These are phyloP conservation scores for Pseudocercospora ulei DNA, from an alignment of 2,329 filamentous ascomycete species.

Conservation along the genomic window DNA sequence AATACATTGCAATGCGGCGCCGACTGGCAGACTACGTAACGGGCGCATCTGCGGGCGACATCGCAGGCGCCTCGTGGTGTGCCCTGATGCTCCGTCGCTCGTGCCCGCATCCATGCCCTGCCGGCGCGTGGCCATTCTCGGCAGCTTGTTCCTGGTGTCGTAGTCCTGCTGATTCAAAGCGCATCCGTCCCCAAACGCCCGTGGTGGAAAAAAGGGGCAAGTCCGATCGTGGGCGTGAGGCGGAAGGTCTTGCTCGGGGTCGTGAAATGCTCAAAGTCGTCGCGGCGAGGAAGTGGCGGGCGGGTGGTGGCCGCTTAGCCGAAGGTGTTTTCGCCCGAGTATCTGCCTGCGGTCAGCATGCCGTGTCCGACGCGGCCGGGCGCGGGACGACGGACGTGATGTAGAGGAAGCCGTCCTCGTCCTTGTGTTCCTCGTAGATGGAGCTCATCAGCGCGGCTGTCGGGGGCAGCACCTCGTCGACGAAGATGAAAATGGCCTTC, in stretches of 20 bases:
- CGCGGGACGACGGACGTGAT: constrained; percentile 83
- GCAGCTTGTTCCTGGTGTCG: constrained; percentile 11
- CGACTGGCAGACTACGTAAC: no score
- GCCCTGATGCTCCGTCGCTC: neutral
- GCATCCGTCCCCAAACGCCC: constrained; percentile 17
- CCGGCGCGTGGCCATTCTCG: constrained; percentile 7
- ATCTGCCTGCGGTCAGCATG: no score
- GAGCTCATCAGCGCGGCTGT: constrained; percentile 97
- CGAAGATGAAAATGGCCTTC: constrained; percentile 99
- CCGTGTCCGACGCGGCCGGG: no score
- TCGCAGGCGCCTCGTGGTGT: neutral
- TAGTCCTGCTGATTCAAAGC: constrained; percentile 12
- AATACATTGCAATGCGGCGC: no score
- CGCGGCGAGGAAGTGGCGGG: constrained; percentile 3
- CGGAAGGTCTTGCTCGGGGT: constrained; percentile 15
- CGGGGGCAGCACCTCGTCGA: constrained; percentile 92
- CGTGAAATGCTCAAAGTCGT: constrained; percentile 14
- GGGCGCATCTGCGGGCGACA: constrained; percentile 11
- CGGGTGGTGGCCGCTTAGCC: constrained; percentile 45
- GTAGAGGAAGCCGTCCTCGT: constrained; percentile 82
- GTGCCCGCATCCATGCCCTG: constrained; percentile 3
- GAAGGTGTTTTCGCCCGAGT: constrained; percentile 99
- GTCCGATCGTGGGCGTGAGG: constrained; percentile 16
- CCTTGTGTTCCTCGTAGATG: constrained; percentile 99
- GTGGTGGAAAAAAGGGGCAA: constrained; percentile 22